A percentile compares a stretch with the other conserved stretches of the same genome.
Conservation (phyloP, 2,329 filamentous ascomycete genomes). For the Epicoccum nigrum region DNA sequence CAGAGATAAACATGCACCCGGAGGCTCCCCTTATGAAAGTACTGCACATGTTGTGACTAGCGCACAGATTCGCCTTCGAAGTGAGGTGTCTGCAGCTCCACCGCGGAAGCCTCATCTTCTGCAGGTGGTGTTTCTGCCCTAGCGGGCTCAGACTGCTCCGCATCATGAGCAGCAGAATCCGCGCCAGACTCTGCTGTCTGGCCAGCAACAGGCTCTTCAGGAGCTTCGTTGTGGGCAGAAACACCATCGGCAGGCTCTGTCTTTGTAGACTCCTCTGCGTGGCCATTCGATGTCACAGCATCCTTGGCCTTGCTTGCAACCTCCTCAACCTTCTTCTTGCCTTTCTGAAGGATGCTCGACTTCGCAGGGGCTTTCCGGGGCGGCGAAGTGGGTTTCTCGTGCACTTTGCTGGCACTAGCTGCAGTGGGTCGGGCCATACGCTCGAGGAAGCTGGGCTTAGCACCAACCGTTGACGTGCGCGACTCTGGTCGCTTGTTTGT, state of each 20-base stretch:
- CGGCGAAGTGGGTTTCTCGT: constrained; percentile 62
- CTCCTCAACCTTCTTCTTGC: constrained; percentile 47
- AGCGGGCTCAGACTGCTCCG: constrained; percentile 11
- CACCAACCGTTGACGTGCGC: constrained; percentile 57
- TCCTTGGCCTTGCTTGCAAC: constrained; percentile 44
- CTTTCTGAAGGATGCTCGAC: constrained; percentile 37
- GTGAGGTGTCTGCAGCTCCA: constrained; percentile 33
- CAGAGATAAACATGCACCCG: too few species aligned
- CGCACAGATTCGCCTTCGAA: constrained; percentile 31
- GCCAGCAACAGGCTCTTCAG: neutral
- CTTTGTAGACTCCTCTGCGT: constrained; percentile 24
- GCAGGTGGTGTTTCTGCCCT: constrained; percentile 24
- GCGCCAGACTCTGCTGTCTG: neutral
- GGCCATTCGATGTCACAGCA: constrained; percentile 36
- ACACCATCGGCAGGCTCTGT: constrained; percentile 7
- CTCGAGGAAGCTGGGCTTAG: constrained; percentile 73
- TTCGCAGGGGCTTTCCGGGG: constrained; percentile 38
- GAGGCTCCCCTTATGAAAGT: neutral
- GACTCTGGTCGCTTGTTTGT: constrained; percentile 58
- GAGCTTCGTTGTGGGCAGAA: constrained; percentile 3
- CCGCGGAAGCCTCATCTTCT: constrained; percentile 29
- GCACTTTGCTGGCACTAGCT: constrained; percentile 69
- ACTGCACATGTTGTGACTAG: constrained; percentile 18
- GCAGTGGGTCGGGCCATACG: constrained; percentile 82
- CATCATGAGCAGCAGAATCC: constrained; percentile 5